These are phyloP conservation scores for Solanum gracilifrons DNA, from an alignment of 257 asterid species.

Conservation along the genomic window DNA sequence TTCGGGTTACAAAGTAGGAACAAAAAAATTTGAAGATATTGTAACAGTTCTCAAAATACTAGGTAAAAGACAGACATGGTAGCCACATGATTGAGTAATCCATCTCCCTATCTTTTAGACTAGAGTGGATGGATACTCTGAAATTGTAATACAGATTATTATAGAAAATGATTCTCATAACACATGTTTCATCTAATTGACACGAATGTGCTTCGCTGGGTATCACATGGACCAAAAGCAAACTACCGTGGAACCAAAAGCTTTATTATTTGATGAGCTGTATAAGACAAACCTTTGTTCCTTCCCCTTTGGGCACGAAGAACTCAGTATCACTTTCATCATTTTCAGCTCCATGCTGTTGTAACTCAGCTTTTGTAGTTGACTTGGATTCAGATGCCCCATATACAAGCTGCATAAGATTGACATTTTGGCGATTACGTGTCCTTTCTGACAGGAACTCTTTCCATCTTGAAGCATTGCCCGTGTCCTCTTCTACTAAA, in stretches of 20 bases:
- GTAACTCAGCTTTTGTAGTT: slow-evolving; percentile 12
- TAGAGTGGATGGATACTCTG: neutral
- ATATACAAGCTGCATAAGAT: slow-evolving; percentile 89
- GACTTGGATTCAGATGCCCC: slow-evolving; percentile 46
- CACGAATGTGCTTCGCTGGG: neutral
- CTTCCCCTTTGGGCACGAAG: slow-evolving; percentile 86
- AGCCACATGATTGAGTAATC: neutral
- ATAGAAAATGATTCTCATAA: neutral
- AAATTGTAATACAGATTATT: neutral
- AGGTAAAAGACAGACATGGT: neutral
- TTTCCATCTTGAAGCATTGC: slow-evolving; percentile 82
- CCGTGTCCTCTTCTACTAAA: slow-evolving; percentile 45
- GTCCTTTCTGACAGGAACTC: slow-evolving; percentile 63
- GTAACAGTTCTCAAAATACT: neutral
- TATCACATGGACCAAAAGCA: neutral
- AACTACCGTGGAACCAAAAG: neutral
- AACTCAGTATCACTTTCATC: slow-evolving; percentile 73
- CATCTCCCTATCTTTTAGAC: neutral
- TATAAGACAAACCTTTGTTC: slow-evolving; percentile 45
- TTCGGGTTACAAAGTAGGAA: neutral
- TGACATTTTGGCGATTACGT: slow-evolving; percentile 37
- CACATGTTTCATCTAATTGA: neutral
- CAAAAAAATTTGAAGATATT: neutral
- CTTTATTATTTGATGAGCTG: neutral
- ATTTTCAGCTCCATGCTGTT: slow-evolving; percentile 11